Evolutionary conservation across 2,329 filamentous ascomycete species (phyloP).

Genomic region (Arthrinium phaeospermum): DNA sequence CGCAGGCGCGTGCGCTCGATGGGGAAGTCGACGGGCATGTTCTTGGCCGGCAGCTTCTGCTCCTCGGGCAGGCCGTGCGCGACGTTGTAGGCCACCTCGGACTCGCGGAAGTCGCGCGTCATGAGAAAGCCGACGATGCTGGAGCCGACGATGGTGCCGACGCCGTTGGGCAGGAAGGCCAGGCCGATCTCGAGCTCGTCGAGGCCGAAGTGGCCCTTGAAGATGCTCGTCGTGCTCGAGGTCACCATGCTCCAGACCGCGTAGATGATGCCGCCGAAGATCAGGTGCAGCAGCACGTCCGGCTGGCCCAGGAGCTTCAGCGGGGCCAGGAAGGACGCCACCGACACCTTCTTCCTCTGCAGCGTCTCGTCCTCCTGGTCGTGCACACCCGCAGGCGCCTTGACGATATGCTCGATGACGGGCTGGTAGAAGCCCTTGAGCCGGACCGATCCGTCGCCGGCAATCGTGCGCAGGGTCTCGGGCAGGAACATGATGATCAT

Average conservation of each 20-base stretch:
- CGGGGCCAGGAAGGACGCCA: conserved; percentile 42
- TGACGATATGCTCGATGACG: conserved; percentile 25
- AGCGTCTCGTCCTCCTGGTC: conserved; percentile 24
- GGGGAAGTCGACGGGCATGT: conserved; percentile 45
- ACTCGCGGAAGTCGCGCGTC: conserved; percentile 42
- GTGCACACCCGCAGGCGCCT: conserved; percentile 25
- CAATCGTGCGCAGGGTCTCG: conserved; percentile 37
- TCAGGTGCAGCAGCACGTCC: conserved; percentile 29
- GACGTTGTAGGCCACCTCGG: conserved; percentile 38
- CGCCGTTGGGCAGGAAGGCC: conserved; percentile 35
- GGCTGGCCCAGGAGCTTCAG: conserved; percentile 46
- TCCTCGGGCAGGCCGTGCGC: conserved; percentile 34
- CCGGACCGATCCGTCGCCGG: conserved; percentile 33
- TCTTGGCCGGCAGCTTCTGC: conserved; percentile 32
- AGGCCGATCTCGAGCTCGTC: conserved; percentile 34
- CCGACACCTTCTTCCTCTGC: conserved; percentile 31
- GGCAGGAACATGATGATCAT: conserved; percentile 34
- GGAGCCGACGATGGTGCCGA: conserved; percentile 50
- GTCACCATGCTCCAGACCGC: conserved; percentile 56
- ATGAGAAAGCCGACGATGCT: conserved; percentile 48
- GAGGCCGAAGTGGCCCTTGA: conserved; percentile 37
- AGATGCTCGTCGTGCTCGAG: conserved; percentile 45
- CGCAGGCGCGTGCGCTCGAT: conserved; percentile 48
- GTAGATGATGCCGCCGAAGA: conserved; percentile 45
- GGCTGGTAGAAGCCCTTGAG: conserved; percentile 36